Evolutionary conservation across 1,284 basidiomycete genomes (phyloP), one percentile per base, ranked within the genome.

Genomic region (Fistulinella staudtii): DNA sequence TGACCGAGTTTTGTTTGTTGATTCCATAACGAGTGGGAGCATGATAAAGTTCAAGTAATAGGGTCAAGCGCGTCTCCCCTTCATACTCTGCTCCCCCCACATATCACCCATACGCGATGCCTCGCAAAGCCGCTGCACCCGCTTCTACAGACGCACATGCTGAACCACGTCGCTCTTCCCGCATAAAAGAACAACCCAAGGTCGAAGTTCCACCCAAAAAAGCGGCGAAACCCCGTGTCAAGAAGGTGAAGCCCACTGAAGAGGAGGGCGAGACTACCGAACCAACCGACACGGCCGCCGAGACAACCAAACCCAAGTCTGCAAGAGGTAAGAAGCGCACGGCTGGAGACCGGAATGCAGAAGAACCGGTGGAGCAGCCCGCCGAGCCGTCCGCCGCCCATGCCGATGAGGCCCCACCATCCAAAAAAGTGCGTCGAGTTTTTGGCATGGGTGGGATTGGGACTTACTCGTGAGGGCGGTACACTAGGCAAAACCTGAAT

Each of bases 141-240:
- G 21, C 69, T 8, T 44, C 69, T 30, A 54, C 67, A 24, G 66
- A 70, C 14, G 58, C 61, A 1, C 34, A 29, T 9, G 39, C 47
- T 27, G 60, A 63, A 35, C 57, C 83, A 38, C 82, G 84, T 63
- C 83, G 85, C 64, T 85, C 82, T 9, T 68, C 76, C 25, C 79
- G 84, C 53, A 85, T 87, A 68, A 85, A 85, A 64, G 82, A 80
- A 17, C 73, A 76, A 49, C 82, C 81, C 41, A 83, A 80, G 63
- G 57, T 67, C 8, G 79, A 74, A 36, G 30, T 15, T 2, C 54
- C 54, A 2, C 58, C 66, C 30, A 84, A 82, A 74, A 84, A 80
- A 60, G 66, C 77, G 15, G 70, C 76, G 10, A 85, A 85, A 64
- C 77, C 80, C 33, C 72, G 79, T 50, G 62, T 71, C 22, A 82